Evolutionary conservation across 2,329 filamentous ascomycete species (phyloP), one percentile per base, ranked within the genome.

Genomic region (Cytospora schulzeri): DNA sequence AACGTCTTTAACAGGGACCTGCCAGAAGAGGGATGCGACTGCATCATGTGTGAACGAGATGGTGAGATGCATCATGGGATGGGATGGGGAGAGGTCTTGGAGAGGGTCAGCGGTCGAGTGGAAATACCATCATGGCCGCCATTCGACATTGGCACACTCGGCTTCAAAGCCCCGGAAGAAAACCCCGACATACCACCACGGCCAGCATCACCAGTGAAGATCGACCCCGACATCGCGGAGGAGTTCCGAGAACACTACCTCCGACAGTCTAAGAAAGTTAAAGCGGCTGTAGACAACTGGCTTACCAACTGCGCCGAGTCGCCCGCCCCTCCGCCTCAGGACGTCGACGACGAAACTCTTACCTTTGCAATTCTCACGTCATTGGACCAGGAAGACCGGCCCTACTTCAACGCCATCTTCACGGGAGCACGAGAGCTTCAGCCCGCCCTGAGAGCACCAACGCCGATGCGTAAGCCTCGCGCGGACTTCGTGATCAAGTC

Each of bases 1-100:
- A 92, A 94, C 63, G 93, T 99, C 11, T 98, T 99, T 76, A 93
- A 93, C 2, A 85, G 95, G 66, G 94, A 98, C 72, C 88, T 99
- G 41, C 93, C 93, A 0, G 88, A 88, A 0, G 88, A 97, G 71
- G 88, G 89, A n/a, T 98, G 94, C 74, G 80, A 83, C 52, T 98
- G 94, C 75, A 81, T 95, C 63, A 91, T 97, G 82, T 98, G 94
- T 73, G 86, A 89, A 55, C 80, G 78, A 15, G 78, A 78, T 4
- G 79, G 85, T 45, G 83, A 88, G 45, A 85, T 89, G 19, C 85
- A 88, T 67, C 84, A 83, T 62, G 93, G 93, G 2, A 82, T 97
- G 33, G 95, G 92, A 67, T 99, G 94, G 94, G 94, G 95, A 12
- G 94, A 98, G 74, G 93, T 98, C 15, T 79, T 99, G 28, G 95